Percentiles rank a stretch among this genome's conserved stretches.
Conservation (phyloP, 345 rosid species). For the Eucalyptus regnans region DNA sequence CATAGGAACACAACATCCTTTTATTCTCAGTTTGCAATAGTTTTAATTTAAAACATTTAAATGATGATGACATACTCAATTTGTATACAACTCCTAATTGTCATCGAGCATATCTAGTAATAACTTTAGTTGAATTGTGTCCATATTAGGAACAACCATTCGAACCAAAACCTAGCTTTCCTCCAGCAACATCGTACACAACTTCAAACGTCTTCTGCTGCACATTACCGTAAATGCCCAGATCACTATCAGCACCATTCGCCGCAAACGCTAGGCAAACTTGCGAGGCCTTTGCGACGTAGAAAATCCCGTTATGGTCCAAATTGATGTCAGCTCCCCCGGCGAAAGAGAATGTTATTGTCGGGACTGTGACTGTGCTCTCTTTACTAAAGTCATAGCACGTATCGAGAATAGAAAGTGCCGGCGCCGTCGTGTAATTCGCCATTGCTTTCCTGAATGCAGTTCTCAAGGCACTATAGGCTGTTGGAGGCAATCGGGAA, state of each 20-base stretch:
- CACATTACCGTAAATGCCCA: slow-evolving; percentile 2
- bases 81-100: not conserved
- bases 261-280: slow-evolving; percentile 6
- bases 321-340: not conserved
- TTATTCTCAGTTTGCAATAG: not conserved
- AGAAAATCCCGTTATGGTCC: not conserved
- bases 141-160: not conserved
- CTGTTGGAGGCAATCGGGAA: slow-evolving; percentile 14
- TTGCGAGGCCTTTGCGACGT: not conserved
- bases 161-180: slow-evolving; percentile 2
- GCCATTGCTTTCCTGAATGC: slow-evolving; percentile 2
- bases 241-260: not conserved
- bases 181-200: slow-evolving; percentile 2
- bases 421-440: not conserved
- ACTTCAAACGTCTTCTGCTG: slow-evolving; percentile 12
- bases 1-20: not conserved
- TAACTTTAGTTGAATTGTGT: not conserved
- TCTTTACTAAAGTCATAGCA: slow-evolving; percentile 10
- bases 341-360: not conserved
- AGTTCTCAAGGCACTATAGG: not conserved
- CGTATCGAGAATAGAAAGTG: slow-evolving; percentile 4
- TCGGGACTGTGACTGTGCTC: not conserved
- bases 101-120: not conserved
- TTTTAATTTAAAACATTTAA: not conserved
- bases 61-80: not conserved